A percentile compares a stretch with the other conserved stretches of the same genome.
These are phyloP conservation scores for Pogostemon cablin DNA, from an alignment of 257 asterid genomes.

Conservation along the genomic window DNA sequence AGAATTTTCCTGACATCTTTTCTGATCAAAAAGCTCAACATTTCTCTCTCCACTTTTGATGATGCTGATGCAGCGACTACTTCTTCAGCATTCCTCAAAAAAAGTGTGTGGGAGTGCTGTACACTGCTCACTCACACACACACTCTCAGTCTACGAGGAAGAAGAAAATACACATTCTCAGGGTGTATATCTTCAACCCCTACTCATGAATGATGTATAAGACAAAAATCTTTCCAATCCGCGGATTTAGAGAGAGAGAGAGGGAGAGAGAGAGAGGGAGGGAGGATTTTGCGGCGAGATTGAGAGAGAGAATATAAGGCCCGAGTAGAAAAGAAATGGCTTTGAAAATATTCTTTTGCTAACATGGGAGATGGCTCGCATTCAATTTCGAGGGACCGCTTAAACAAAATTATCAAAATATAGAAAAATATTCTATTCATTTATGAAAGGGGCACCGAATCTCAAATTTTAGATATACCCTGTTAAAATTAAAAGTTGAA, in stretches of 20 bases:
- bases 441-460: no score
- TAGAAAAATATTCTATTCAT: no score
- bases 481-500: no score
- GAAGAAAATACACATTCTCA: conserved; percentile 25
- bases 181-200: conserved; percentile 31
- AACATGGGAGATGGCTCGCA: not conserved
- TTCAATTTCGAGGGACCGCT: no score
- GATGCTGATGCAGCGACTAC: conserved; percentile 27
- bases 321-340: conserved; percentile 16
- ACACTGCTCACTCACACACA: not conserved
- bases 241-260: conserved; percentile 47
- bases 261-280: conserved; percentile 51
- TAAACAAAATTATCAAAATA: no score
- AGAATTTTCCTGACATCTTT: conserved; percentile 84
- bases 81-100: conserved; percentile 36
- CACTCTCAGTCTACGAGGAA: conserved; percentile 19
- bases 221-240: conserved; percentile 31
- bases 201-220: conserved; percentile 19
- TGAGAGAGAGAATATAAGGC: conserved; percentile 35
- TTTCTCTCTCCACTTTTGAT: conserved; percentile 26
- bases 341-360: conserved; percentile 12
- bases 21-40: conserved; percentile 66
- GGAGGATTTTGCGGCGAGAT: conserved; percentile 56
- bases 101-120: conserved; percentile 14
- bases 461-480: no score